These are phyloP conservation scores for Arbutus unedo DNA, from an alignment of 148 eudicot species.

Conservation along the genomic window DNA sequence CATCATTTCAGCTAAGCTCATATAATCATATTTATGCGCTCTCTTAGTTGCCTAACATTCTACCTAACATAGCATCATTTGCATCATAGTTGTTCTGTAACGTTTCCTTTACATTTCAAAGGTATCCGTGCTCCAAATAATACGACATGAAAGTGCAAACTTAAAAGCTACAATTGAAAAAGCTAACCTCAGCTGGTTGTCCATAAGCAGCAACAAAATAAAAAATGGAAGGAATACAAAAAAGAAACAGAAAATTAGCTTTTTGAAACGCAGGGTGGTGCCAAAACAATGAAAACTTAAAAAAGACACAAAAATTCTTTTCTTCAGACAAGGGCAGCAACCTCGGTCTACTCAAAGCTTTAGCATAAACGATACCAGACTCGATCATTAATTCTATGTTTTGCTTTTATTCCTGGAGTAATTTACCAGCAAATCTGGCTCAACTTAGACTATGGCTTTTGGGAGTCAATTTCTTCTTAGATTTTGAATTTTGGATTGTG, in stretches of 20 bases:
- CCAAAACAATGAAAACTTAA: neutral
- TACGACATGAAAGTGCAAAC: neutral
- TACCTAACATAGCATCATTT: neutral
- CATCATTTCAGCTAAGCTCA: neutral
- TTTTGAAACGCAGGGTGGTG: neutral
- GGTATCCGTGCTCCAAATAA: neutral
- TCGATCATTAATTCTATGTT: neutral
- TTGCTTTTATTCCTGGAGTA: neutral
- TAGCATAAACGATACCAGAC: neutral
- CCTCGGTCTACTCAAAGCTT: neutral
- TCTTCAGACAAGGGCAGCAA: neutral
- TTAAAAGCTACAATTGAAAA: neutral
- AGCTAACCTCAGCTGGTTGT: neutral
- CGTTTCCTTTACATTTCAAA: neutral
- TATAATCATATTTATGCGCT: neutral
- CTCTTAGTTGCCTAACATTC: neutral
- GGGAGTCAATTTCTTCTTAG: no score
- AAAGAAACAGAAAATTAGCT: neutral
- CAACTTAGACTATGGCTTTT: neutral
- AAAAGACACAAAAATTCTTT: neutral
- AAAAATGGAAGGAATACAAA: no score
- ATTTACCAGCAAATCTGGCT: neutral
- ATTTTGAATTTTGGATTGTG: no score
- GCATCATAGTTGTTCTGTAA: neutral
- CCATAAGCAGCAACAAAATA: no score